These are phyloP conservation scores for Carpinus fangiana DNA, from an alignment of 306 rosid genomes.

Conservation along the genomic window DNA sequence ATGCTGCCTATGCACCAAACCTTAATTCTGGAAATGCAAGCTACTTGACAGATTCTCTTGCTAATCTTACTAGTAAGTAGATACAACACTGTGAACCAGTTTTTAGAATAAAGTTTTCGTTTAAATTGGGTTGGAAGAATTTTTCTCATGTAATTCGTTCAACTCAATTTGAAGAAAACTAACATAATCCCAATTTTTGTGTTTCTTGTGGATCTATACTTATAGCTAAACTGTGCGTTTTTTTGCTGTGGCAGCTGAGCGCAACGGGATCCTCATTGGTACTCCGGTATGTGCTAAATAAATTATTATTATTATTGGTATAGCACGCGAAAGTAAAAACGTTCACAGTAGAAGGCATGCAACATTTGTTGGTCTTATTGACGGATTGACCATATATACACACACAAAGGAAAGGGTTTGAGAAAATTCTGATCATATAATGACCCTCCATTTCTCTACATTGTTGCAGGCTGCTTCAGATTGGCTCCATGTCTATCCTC, in stretches of 20 bases:
- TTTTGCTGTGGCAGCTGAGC: slow-evolving; percentile 24
- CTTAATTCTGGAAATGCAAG: slow-evolving; percentile 12
- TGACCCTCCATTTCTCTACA: background rate
- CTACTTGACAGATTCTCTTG: slow-evolving; percentile 38
- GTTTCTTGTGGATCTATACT: no score
- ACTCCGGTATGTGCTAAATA: slow-evolving; percentile 35
- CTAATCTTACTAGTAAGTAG: slow-evolving; percentile 37
- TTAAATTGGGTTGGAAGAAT: no score
- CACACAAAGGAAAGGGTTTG: no score
- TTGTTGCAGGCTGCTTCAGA: slow-evolving; percentile 41
- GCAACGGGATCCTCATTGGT: slow-evolving; percentile 52
- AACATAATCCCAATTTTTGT: no score
- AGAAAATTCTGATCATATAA: background rate
- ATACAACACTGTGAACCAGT: background rate
- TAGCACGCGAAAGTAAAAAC: background rate
- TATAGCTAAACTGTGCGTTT: background rate
- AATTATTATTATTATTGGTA: no score
- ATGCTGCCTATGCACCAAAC: slow-evolving; percentile 37
- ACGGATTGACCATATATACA: no score
- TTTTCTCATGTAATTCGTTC: no score
- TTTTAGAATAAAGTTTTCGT: background rate
- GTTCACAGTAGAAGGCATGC: background rate
- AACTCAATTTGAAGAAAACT: background rate
- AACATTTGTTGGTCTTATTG: no score
- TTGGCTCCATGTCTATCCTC: slow-evolving; percentile 60